Percentiles rank a stretch among this genome's conserved stretches.
Evolutionary conservation across 106 monocot species (phyloP).

Genomic region (Acorus gramineus): DNA sequence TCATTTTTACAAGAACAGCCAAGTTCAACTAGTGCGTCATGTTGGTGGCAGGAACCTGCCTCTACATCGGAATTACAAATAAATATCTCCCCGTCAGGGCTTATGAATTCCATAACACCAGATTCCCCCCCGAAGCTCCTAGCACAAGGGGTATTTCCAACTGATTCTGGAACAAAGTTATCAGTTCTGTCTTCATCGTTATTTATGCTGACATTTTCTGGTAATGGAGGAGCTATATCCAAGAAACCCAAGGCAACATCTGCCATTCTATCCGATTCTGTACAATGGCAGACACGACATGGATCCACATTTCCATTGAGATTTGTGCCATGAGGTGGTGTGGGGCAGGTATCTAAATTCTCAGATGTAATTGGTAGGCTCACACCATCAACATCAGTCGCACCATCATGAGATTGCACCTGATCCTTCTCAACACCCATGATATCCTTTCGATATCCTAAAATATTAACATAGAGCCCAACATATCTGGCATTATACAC

Average conservation of each 20-base stretch:
- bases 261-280: slow-evolving; percentile 71
- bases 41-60: slow-evolving; percentile 43
- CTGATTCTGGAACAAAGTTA: slow-evolving; percentile 3
- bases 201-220: slow-evolving; percentile 12
- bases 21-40: slow-evolving; percentile 50
- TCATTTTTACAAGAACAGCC: slow-evolving; percentile 98
- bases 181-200: slow-evolving; percentile 8
- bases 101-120: slow-evolving; percentile 53
- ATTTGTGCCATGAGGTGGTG: slow-evolving; percentile 23
- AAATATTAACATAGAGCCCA: too few relatives aligned
- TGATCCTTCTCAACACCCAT: slow-evolving; percentile 15
- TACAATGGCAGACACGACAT: slow-evolving; percentile 93
- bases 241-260: slow-evolving; percentile 66
- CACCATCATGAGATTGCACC: slow-evolving; percentile 4
- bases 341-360: slow-evolving; percentile 9
- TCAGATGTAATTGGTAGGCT: slow-evolving; percentile 8
- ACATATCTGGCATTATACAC: too few relatives aligned
- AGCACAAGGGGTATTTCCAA: slow-evolving; percentile 3
- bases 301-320: slow-evolving; percentile 22
- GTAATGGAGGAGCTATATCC: slow-evolving; percentile 58
- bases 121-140: slow-evolving; percentile 10
- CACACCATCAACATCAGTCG: not conserved
- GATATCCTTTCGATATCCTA: not conserved
- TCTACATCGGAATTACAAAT: slow-evolving; percentile 66
- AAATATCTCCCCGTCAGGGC: slow-evolving; percentile 89